Base-by-base conservation (phyloP, 768 basidiomycete species). In the Lyophyllum decastes region DNA sequence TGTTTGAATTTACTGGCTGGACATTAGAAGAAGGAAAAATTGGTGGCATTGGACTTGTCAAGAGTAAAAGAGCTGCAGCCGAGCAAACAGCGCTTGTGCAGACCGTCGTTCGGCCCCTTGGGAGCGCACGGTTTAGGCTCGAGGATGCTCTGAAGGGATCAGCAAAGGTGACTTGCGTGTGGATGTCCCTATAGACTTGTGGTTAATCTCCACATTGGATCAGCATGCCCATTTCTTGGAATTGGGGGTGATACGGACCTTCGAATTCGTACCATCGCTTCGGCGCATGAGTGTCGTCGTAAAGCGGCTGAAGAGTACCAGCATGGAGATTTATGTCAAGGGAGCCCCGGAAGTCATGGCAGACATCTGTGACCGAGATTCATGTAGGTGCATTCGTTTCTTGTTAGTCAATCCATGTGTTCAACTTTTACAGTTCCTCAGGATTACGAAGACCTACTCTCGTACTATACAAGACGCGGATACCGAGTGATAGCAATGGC, bases 331-430 rank as follows among this genome's bases (percentile, higher is more conserved):
- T 11, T 98, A 98, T 68, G 95, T 95, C 65, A 99, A 99, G 69
- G 97, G 97, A n/a, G 97, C 97, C 1, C 97, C 97, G 0, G 97
- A 99, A 72, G 94, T 98, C 55, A 98, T 99, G 95, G 71, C 75
- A 7, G 95, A 95, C 41, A 98, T 99, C 55, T 99, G 97, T 70
- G 90, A 95, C 54, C 87, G 81, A 59, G 84, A 89, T 51, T 92
- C 95, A n/a, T 88, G 96, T 98, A 65, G 64, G 94, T 78, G 46
- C 40, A 41, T 14, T n/a, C 7, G 43, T 33, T 25, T 26, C 35
- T 30, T 51, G 8, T 38, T 27, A 7, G 21, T 57, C 14, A 35
- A 21, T 16, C 57, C 45, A 34, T 33, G 60, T 45, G n/a, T 57
- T 58, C 59, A 21, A 11, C 46, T 30, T 11, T 19, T 24, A 30